Percentiles rank a stretch among this genome's conserved stretches.
These are phyloP conservation scores for Panaeolus cyanescens DNA, from an alignment of 768 basidiomycete species.

Conservation along the genomic window DNA sequence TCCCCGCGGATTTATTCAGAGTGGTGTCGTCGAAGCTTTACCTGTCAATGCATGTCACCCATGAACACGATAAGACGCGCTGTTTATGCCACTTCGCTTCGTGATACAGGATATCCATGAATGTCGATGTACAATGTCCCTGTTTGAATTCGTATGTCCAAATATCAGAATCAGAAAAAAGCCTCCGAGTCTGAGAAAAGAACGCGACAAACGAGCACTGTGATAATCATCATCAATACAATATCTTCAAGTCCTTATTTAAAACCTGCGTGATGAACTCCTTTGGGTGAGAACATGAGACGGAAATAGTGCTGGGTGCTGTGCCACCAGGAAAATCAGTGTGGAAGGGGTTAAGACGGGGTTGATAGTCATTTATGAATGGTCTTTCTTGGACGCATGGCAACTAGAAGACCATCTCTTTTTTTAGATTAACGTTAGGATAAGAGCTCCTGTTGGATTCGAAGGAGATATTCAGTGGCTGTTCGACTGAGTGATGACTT, in stretches of 20 bases:
- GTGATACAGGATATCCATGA: no score
- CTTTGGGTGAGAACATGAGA: not conserved
- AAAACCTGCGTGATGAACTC: no score
- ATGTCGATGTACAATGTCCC: no score
- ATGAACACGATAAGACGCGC: no score
- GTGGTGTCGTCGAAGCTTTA: not conserved
- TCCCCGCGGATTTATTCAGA: not conserved
- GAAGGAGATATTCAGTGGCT: no score
- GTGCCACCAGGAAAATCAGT: not conserved
- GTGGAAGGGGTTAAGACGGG: constrained; percentile 24
- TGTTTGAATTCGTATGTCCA: no score
- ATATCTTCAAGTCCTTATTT: no score
- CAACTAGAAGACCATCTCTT: no score
- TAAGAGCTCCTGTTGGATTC: not conserved
- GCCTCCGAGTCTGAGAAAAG: not conserved
- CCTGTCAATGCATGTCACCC: not conserved
- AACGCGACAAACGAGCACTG: not conserved
- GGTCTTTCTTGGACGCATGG: not conserved
- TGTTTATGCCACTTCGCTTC: no score
- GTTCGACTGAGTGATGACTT: no score
- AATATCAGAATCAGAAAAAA: no score
- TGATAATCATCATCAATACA: not conserved
- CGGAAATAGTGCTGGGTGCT: not conserved
- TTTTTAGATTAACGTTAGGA: not conserved
- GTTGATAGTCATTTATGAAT: constrained; percentile 12